Conservation (phyloP, 148 eudicot species). For the Euryodendron excelsum region DNA sequence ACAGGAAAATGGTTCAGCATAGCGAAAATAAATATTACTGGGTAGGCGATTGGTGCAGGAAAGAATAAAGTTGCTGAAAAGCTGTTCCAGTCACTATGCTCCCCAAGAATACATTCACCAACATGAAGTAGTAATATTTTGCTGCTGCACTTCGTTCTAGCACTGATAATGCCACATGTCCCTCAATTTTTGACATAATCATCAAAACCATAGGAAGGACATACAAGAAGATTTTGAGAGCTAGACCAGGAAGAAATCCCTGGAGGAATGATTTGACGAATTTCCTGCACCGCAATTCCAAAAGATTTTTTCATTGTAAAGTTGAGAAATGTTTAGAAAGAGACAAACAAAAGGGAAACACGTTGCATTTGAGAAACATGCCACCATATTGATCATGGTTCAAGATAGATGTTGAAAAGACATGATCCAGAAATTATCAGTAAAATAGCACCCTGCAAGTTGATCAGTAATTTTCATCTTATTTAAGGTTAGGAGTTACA, state of each 20-base stretch:
- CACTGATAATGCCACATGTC: slow-evolving; percentile 71
- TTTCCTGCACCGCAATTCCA: slow-evolving; percentile 52
- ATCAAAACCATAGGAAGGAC: slow-evolving; percentile 78
- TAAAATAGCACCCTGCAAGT: too few species aligned
- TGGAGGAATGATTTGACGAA: slow-evolving; percentile 86
- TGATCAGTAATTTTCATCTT: too few species aligned
- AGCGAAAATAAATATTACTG: slow-evolving; percentile 52
- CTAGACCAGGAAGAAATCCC: slow-evolving; percentile 97
- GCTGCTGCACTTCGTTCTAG: slow-evolving; percentile 85
- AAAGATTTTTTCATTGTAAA: background rate
- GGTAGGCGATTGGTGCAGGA: slow-evolving; percentile 81
- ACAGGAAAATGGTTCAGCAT: background rate
- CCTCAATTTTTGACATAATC: slow-evolving; percentile 93
- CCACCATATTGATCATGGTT: too few species aligned
- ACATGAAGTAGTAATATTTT: slow-evolving; percentile 93
- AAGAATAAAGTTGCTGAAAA: slow-evolving; percentile 78
- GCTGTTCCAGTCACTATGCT: slow-evolving; percentile 92
- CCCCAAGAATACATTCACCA: slow-evolving; percentile 95
- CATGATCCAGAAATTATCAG: too few species aligned
- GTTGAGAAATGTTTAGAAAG: background rate
- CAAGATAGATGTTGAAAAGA: too few species aligned
- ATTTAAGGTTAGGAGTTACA: too few species aligned
- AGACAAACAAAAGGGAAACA: background rate
- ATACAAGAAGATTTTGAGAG: slow-evolving; percentile 77
- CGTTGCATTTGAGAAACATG: too few species aligned